Conservation (phyloP, 2,329 filamentous ascomycete genomes). For the Aspergillus pseudonomiae region DNA sequence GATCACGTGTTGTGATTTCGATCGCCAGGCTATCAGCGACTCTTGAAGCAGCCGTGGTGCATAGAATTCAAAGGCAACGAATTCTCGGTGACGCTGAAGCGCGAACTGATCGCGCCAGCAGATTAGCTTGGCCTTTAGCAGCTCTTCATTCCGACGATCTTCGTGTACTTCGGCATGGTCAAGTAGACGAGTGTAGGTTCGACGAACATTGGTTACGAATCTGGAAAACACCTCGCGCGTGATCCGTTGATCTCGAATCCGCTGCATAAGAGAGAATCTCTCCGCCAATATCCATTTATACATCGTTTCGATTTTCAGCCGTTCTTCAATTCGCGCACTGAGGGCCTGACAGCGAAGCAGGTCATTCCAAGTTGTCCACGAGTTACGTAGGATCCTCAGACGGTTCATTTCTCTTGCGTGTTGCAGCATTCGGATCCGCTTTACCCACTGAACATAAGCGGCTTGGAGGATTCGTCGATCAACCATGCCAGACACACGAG, state of each 20-base stretch:
- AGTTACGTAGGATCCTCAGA: slow-evolving; percentile 57
- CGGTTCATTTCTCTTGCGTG: slow-evolving; percentile 56
- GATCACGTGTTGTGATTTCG: slow-evolving; percentile 44
- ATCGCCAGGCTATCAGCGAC: slow-evolving; percentile 43
- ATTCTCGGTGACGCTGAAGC: slow-evolving; percentile 44
- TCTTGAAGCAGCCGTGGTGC: slow-evolving; percentile 45
- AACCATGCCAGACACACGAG: slow-evolving; percentile 48
- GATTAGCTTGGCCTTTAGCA: slow-evolving; percentile 38
- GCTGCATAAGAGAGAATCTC: slow-evolving; percentile 43
- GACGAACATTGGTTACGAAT: slow-evolving; percentile 44
- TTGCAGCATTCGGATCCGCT: slow-evolving; percentile 46
- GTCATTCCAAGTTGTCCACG: slow-evolving; percentile 66
- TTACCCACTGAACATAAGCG: slow-evolving; percentile 55
- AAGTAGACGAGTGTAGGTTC: slow-evolving; percentile 41
- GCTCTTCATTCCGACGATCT: slow-evolving; percentile 34
- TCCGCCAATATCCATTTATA: slow-evolving; percentile 65
- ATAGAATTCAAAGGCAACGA: slow-evolving; percentile 47
- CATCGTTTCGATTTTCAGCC: slow-evolving; percentile 58
- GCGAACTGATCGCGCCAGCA: slow-evolving; percentile 43
- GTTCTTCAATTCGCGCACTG: slow-evolving; percentile 56
- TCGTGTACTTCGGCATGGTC: slow-evolving; percentile 41
- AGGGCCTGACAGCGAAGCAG: slow-evolving; percentile 58
- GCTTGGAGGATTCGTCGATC: slow-evolving; percentile 50
- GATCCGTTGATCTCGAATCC: slow-evolving; percentile 44
- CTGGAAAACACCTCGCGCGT: slow-evolving; percentile 42